Evolutionary conservation across 2,329 filamentous ascomycete genomes (phyloP), one percentile per base, ranked within the genome.

Genomic region (Clarireedia sp.): DNA sequence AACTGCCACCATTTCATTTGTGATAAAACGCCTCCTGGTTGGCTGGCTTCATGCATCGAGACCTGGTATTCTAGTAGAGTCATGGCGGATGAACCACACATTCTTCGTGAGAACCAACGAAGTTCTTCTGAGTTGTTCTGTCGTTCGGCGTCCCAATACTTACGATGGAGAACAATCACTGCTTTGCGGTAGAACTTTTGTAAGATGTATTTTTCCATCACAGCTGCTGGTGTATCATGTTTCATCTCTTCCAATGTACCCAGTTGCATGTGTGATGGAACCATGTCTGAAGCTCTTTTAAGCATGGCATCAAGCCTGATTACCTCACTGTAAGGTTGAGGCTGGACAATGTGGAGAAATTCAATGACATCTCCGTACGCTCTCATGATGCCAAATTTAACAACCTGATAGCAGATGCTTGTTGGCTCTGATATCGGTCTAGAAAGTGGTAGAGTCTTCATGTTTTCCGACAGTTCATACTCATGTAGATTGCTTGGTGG

Each of bases 401-500:
- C 70, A 40, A 79, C 75, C 8, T 78, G 72, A 56, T 82, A 82
- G 17, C 74, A 77, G 66, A 81, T 73, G 4, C 75, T 70, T 0
- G 85, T 87, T 50, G 81, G 78, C 59, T 86, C 81, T 6, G 73
- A 73, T 16, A 71, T 62, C 1, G 83, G 80, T 19, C 83, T 74
- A 3, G 77, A 69, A 0, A 77, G 75, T 0, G 85, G 84, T 26
- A 88, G 69, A 48, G 74, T 74, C 33, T 70, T 70, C 56, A 74
- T 77, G 56, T 80, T 71, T 64, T 82, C 77, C 59, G 75, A 76
- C 57, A 88, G 82, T 63, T 88, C 84, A 23, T 82, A 78, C 65
- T 87, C 85, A 46, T 80, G 74, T 38, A 87, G 66, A 66, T 87
- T 86, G 37, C 75, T 73, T 16, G 83, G 83, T n/a, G 82, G 66